phyloP scores from a whole-genome alignment of 108 stramenopile species.

The Cyclotella atomus region DNA sequence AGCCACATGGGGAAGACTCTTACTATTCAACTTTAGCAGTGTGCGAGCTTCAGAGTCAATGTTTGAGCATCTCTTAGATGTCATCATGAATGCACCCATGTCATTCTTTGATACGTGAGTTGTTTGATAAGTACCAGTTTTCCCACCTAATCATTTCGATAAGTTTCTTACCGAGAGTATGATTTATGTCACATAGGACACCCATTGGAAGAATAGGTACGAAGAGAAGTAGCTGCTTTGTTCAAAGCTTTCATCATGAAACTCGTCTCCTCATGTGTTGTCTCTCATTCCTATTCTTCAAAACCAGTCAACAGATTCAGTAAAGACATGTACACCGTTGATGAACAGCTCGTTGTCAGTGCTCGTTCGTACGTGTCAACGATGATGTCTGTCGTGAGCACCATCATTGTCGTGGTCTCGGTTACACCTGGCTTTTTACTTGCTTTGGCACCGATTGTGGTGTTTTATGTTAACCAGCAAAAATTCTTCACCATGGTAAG shows the following conservation, averaged over 20 bases:
- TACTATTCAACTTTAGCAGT: conserved; percentile 58
- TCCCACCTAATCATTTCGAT: neutral
- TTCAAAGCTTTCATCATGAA: neutral
- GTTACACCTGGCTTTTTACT: conserved; percentile 35
- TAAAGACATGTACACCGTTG: conserved; percentile 94
- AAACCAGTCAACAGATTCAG: conserved; percentile 80
- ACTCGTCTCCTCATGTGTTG: neutral
- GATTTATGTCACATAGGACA: conserved; percentile 28
- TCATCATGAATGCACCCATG: conserved; percentile 87
- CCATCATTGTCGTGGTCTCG: conserved; percentile 70
- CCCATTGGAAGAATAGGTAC: conserved; percentile 60
- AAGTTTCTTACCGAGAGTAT: neutral
- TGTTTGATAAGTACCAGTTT: neutral
- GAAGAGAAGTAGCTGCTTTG: neutral
- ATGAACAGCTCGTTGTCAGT: conserved; percentile 83
- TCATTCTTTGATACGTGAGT: conserved; percentile 78
- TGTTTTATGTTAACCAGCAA: conserved; percentile 78
- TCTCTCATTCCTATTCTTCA: neutral
- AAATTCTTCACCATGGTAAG: conserved; percentile 74
- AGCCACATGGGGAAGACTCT: conserved; percentile 49
- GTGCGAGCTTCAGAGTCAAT: conserved; percentile 61
- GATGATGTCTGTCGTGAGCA: conserved; percentile 67
- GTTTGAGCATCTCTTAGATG: conserved; percentile 58
- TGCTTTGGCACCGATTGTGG: conserved; percentile 52
- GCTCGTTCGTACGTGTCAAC: conserved; percentile 77